Evolutionary conservation across 371 early-diverging fungal species (phyloP).

Genomic region (Cokeromyces recurvatus): DNA sequence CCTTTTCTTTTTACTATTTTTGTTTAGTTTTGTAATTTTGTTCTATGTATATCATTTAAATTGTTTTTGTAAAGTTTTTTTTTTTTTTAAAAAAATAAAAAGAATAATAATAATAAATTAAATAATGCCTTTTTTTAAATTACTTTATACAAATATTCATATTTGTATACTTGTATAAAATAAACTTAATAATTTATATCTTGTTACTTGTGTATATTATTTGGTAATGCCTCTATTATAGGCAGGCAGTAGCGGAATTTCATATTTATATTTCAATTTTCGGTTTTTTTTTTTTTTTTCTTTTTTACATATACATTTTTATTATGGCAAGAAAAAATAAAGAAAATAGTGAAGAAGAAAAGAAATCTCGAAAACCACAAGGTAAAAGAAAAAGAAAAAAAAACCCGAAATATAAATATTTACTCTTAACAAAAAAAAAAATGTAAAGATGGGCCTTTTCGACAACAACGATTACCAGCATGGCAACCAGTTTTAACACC

Average conservation of each 20-base stretch:
- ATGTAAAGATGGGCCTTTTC: constrained; percentile 84
- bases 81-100: too few relatives aligned
- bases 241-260: background rate
- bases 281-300: background rate
- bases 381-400: too few relatives aligned
- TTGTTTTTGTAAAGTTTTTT: too few relatives aligned
- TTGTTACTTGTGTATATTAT: too few relatives aligned
- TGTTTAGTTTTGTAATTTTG: background rate
- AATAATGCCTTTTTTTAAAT: background rate
- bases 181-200: too few relatives aligned
- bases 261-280: background rate
- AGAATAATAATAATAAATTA: too few relatives aligned
- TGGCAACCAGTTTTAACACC: constrained; percentile 98
- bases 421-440: background rate
- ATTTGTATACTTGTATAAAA: too few relatives aligned
- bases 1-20: background rate
- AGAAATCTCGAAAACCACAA: constrained; percentile 24
- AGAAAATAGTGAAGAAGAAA: constrained; percentile 6
- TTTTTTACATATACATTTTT: too few relatives aligned
- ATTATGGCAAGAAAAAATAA: constrained; percentile 3
- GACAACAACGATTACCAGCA: constrained; percentile 95
- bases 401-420: too few relatives aligned
- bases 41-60: background rate
- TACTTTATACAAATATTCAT: too few relatives aligned
- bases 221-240: too few relatives aligned